These are phyloP conservation scores for Drechslerella stenobrocha DNA, from an alignment of 2,329 filamentous ascomycete genomes.

Conservation along the genomic window DNA sequence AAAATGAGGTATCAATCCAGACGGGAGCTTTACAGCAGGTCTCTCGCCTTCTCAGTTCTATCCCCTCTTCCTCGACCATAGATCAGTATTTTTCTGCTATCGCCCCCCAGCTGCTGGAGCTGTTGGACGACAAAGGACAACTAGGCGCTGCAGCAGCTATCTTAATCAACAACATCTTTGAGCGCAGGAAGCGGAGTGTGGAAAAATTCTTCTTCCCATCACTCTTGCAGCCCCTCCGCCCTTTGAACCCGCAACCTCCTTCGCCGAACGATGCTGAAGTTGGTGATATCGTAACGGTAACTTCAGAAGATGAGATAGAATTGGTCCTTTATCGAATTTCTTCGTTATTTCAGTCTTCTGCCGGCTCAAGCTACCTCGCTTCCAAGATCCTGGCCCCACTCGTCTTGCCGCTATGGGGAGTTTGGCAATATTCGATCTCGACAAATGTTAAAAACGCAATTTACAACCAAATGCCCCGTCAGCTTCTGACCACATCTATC, in stretches of 20 bases:
- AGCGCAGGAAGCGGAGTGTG: conserved; percentile 38
- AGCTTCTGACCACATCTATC: conserved; percentile 22
- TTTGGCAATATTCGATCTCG: conserved; percentile 34
- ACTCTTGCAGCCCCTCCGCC: conserved; percentile 45
- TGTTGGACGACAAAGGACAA: conserved; percentile 48
- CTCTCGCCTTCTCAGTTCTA: conserved; percentile 51
- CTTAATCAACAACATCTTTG: conserved; percentile 50
- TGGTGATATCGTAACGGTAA: conserved; percentile 26
- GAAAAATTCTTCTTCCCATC: conserved; percentile 50
- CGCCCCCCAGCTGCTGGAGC: conserved; percentile 50
- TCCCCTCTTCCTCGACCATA: conserved; percentile 45
- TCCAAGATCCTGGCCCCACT: conserved; percentile 16
- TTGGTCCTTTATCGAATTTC: conserved; percentile 14
- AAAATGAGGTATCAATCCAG: conserved; percentile 25
- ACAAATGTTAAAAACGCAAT: conserved; percentile 13
- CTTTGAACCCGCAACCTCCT: conserved; percentile 22
- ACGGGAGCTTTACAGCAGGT: conserved; percentile 47
- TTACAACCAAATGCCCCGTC: conserved; percentile 15
- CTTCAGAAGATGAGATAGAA: conserved; percentile 29
- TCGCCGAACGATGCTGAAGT: conserved; percentile 8
- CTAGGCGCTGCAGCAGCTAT: conserved; percentile 50
- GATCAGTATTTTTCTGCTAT: conserved; percentile 50
- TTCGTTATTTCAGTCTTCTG: conserved; percentile 20
- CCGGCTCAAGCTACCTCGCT: conserved; percentile 21
- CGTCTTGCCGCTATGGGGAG: conserved; percentile 23